phyloP scores from a whole-genome alignment of 768 basidiomycete genomes.

The Sporobolomyces phaffii region DNA sequence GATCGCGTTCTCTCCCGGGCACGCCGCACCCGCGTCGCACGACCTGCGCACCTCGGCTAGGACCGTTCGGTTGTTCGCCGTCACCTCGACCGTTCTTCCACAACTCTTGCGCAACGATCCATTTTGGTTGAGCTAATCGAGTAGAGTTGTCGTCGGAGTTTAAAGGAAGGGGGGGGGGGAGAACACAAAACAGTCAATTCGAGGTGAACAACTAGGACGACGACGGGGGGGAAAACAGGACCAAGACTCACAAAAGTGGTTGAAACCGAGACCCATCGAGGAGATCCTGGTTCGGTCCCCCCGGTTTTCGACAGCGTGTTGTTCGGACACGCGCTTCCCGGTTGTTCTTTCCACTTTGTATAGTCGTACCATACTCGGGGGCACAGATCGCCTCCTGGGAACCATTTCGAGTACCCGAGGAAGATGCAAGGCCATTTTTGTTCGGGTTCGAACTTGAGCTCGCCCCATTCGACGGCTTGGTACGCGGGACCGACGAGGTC shows the following conservation, averaged over 20 bases:
- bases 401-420: not conserved
- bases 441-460: not conserved
- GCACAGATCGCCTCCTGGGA: not conserved
- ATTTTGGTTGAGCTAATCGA: not conserved
- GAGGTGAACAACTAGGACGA: too few species aligned
- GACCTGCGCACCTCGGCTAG: not conserved
- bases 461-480: not conserved
- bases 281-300: too few species aligned
- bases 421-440: not conserved
- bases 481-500: not conserved
- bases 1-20: conserved; percentile 5
- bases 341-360: not conserved
- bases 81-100: not conserved
- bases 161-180: not conserved
- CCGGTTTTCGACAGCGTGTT: not conserved
- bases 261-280: conserved; percentile 1
- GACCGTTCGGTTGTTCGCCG: not conserved
- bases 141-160: too few species aligned
- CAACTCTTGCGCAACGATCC: conserved; percentile 4
- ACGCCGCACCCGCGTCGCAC: not conserved
- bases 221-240: not conserved
- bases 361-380: not conserved
- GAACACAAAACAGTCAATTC: not conserved
- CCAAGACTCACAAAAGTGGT: not conserved
- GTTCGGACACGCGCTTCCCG: not conserved